Percentiles rank a stretch among this genome's conserved stretches.
These are phyloP conservation scores for Penicillium nucicola DNA, from an alignment of 495 filamentous ascomycete species.

Conservation along the genomic window DNA sequence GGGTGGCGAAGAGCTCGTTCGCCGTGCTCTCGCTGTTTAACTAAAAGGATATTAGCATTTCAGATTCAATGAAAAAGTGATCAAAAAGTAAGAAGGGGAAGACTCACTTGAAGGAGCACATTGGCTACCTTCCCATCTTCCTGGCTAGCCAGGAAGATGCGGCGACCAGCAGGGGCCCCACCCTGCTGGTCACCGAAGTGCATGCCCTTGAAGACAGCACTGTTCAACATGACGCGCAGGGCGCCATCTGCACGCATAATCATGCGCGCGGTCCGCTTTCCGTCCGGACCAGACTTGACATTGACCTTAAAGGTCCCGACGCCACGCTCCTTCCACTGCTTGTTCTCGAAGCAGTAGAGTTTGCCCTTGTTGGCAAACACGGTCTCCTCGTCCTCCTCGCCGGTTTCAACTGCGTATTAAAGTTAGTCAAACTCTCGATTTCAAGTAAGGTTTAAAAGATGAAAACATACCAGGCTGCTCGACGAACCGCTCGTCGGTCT, in stretches of 20 bases:
- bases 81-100: neutral
- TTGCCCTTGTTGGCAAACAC: constrained; percentile 68
- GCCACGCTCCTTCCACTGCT: constrained; percentile 86
- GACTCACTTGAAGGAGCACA: constrained; percentile 68
- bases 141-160: constrained; percentile 59
- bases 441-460: neutral
- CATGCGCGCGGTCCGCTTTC: constrained; percentile 58
- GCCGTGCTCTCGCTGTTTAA: neutral
- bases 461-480: constrained; percentile 60
- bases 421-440: constrained; percentile 4
- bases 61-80: neutral
- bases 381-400: constrained; percentile 64
- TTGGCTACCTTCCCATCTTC: constrained; percentile 56
- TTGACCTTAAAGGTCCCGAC: constrained; percentile 83
- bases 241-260: constrained; percentile 87
- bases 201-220: constrained; percentile 69
- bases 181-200: constrained; percentile 59
- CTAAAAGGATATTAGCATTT: neutral
- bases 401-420: constrained; percentile 60
- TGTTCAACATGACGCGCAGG: constrained; percentile 83
- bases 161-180: constrained; percentile 47
- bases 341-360: constrained; percentile 68
- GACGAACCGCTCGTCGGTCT: constrained; percentile 65
- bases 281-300: constrained; percentile 50
- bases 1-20: neutral